Evolutionary conservation across 164 flowering plant species (phyloP).

Genomic region (grape (Vitis vinifera)): ASM3070453v1 NC_081811.1:11876001-11876500

Average conservation of each 20-base stretch:
- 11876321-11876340: background rate
- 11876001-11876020: background rate
- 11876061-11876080: background rate
- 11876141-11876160: conserved; percentile 7
- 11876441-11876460: background rate
- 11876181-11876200: conserved; percentile 25
- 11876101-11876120: background rate
- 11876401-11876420: too few species aligned
- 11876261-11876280: background rate
- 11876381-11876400: background rate
- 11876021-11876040: background rate
- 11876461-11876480: conserved; percentile 14
- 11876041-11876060: too few species aligned
- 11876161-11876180: conserved; percentile 9
- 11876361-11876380: background rate
- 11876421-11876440: background rate
- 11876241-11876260: background rate
- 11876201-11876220: conserved; percentile 20
- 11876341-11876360: background rate
- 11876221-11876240: conserved; percentile 17
- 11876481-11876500: conserved; percentile 14
- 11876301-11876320: too few species aligned
- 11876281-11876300: background rate
- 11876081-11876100: conserved; percentile 11
- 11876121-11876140: background rate